Evolutionary conservation across 2,329 filamentous ascomycete genomes (phyloP).

Genomic region (Aureobasidium sp.): DNA sequence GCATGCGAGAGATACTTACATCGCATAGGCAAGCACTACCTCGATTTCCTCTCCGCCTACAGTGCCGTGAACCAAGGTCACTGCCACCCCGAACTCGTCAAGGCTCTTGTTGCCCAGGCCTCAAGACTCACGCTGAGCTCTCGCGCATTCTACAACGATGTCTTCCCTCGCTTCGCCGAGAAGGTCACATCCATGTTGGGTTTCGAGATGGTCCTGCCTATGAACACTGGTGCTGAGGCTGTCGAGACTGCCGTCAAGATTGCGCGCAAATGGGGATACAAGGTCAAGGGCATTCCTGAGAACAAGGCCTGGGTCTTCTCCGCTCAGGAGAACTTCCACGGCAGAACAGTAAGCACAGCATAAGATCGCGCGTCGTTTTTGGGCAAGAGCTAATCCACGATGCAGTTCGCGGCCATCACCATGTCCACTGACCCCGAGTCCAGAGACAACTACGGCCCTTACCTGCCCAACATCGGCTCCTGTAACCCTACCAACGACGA

Average conservation of each 20-base stretch:
- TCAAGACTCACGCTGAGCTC: conserved; percentile 84
- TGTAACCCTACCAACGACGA: conserved; percentile 67
- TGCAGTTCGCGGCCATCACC: conserved; percentile 84
- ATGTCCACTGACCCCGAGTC: conserved; percentile 94
- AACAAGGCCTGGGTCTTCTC: conserved; percentile 79
- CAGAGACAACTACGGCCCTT: conserved; percentile 93
- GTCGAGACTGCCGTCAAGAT: conserved; percentile 96
- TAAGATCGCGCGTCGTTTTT: background rate
- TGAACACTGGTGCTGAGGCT: conserved; percentile 96
- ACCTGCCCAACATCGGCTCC: conserved; percentile 81
- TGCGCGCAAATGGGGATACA: conserved; percentile 96
- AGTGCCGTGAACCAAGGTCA: conserved; percentile 97
- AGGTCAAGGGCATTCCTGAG: conserved; percentile 81
- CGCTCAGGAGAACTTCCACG: conserved; percentile 91
- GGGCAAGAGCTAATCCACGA: background rate
- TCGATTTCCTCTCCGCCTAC: conserved; percentile 97
- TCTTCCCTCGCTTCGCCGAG: conserved; percentile 91
- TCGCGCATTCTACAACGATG: conserved; percentile 95
- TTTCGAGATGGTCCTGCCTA: conserved; percentile 95
- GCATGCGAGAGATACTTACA: background rate
- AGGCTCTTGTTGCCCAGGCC: conserved; percentile 83
- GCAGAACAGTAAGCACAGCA: conserved; percentile 65
- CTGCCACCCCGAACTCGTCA: conserved; percentile 92
- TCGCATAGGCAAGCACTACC: conserved; percentile 61
- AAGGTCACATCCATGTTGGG: conserved; percentile 84